Evolutionary conservation across 2,329 filamentous ascomycete genomes (phyloP).

Genomic region (Pseudonectria buxi): DNA sequence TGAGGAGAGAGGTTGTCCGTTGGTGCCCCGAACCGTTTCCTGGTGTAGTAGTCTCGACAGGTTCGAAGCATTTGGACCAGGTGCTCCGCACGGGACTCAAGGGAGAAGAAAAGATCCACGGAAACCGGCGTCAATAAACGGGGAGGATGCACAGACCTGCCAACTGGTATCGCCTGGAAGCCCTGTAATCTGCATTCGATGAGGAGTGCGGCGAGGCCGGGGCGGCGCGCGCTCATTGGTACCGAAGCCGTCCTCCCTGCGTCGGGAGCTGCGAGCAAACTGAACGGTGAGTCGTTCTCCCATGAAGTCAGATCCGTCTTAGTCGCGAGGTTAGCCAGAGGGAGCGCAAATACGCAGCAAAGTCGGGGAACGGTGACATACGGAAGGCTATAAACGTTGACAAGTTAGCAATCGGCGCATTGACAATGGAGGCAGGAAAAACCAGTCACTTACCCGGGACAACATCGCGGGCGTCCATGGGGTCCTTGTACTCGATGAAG

Average conservation of each 20-base stretch:
- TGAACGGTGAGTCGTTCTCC: slow-evolving; percentile 96
- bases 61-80: slow-evolving; percentile 24
- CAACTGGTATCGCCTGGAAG: slow-evolving; percentile 98
- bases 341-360: slow-evolving; percentile 6
- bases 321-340: slow-evolving; percentile 18
- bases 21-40: slow-evolving; percentile 21
- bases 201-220: slow-evolving; percentile 86
- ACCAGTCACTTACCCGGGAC: slow-evolving; percentile 71
- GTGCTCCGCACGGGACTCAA: slow-evolving; percentile 24
- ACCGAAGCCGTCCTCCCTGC: slow-evolving; percentile 44
- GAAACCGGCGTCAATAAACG: slow-evolving; percentile 46
- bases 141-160: slow-evolving; percentile 86
- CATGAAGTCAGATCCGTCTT: slow-evolving; percentile 97
- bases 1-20: slow-evolving; percentile 18
- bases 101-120: slow-evolving; percentile 27
- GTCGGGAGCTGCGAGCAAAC: slow-evolving; percentile 81
- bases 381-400: slow-evolving; percentile 46
- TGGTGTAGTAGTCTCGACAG: slow-evolving; percentile 18
- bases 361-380: slow-evolving; percentile 36
- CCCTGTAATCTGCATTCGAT: slow-evolving; percentile 96
- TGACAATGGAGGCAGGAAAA: background rate
- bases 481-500: slow-evolving; percentile 99
- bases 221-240: slow-evolving; percentile 52
- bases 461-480: slow-evolving; percentile 95
- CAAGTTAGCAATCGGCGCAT: slow-evolving; percentile 14